Base-by-base conservation (phyloP, 768 basidiomycete genomes). In the Podaxis sp. region DNA sequence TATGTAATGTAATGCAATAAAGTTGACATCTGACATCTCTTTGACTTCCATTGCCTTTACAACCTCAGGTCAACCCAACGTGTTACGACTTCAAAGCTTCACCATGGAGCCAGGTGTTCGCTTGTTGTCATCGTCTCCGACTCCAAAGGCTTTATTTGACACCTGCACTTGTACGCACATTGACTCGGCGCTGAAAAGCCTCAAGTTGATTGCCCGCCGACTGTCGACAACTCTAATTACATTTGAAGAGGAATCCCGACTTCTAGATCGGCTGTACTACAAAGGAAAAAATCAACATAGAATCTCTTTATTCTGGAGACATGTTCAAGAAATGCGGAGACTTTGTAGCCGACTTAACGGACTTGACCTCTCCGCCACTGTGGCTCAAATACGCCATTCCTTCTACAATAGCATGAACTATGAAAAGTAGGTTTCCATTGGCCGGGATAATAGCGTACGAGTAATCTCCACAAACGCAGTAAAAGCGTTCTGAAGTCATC, bases 231-330 rank as follows among this genome's bases (percentile, higher is more conserved):
- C 76, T 11, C 67, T 84, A 50, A 64, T 75, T 15, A 70, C 76
- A 13, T 78, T 82, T 46, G 66, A 73, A 2, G 79, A 83, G 28
- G 89, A 91, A 67, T 71, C 84, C 4, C 81, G 82, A 56, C 72
- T 90, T 20, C 76, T 93, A 38, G 84, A 87, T 66, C 79, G 88
- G 64, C 70, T 93, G 1, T 87, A 87, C 71, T 93, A 93, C 75
- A 91, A 90, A 67, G 86, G 85, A 65, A 91, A 89, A 69, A 93
- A 92, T 66, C 91, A 94, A 68, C 89, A 90, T 70, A 81, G 85
- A 33, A 70, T 78, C 3, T 82, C 88, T 26, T 73, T 91, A 11
- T 91, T 91, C 72, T 93, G 90, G 88, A 78, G 82, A 67, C 84
- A 84, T 33, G 76, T 88, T 15, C 68, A 71, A 10, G 92, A 93